Conservation (phyloP, 345 rosid genomes). For the Bruguiera parviflora region DNA sequence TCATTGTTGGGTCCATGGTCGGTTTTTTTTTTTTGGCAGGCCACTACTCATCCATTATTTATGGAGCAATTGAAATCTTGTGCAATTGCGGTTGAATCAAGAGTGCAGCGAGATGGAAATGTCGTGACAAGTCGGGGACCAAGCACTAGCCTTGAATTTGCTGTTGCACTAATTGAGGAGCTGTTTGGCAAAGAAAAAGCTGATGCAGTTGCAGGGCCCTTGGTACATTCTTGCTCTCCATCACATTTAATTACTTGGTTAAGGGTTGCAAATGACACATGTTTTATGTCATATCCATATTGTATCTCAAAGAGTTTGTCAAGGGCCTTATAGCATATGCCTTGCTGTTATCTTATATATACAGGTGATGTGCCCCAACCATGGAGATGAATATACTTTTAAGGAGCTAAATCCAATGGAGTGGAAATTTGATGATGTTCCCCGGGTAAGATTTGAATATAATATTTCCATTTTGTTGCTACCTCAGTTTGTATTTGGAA, state of each 20-base stretch:
- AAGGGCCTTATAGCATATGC: not conserved
- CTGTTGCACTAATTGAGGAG: conserved; percentile 62
- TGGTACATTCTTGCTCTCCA: conserved; percentile 43
- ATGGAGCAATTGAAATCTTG: conserved; percentile 71
- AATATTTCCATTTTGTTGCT: not conserved
- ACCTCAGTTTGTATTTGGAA: not conserved
- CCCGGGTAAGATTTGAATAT: conserved; percentile 46
- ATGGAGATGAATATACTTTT: conserved; percentile 65
- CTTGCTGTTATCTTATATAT: conserved; percentile 10
- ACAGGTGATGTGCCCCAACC: conserved; percentile 74
- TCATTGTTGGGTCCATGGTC: not conserved
- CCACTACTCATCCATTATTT: conserved; percentile 79
- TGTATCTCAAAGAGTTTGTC: not conserved
- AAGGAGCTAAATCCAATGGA: conserved; percentile 64
- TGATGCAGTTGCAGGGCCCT: conserved; percentile 57
- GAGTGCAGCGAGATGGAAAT: conserved; percentile 75
- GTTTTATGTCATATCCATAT: not conserved
- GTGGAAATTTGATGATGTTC: conserved; percentile 57
- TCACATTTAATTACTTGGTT: not conserved
- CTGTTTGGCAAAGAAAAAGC: conserved; percentile 79
- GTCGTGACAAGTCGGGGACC: conserved; percentile 84
- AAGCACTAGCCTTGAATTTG: conserved; percentile 88
- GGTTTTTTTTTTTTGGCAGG: conserved; percentile 37
- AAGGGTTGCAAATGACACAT: not conserved
- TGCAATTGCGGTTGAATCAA: conserved; percentile 70